These are phyloP conservation scores for Botrytis porri DNA, from an alignment of 2,329 filamentous ascomycete species.

Conservation along the genomic window DNA sequence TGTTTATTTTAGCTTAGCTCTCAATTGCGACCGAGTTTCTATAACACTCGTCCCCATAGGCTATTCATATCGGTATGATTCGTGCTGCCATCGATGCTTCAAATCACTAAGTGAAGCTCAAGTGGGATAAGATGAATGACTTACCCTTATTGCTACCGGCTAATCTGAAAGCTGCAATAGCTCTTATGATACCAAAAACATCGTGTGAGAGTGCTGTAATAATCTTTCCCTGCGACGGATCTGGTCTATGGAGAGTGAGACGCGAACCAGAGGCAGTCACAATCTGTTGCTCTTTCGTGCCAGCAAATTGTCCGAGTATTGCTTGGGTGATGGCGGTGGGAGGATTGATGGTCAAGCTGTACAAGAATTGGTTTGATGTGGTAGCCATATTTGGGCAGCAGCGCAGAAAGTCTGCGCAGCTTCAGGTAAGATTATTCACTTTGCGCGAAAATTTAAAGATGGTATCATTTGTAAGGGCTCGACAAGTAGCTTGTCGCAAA, in stretches of 20 bases:
- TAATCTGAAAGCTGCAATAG: constrained; percentile 82
- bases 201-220: constrained; percentile 85
- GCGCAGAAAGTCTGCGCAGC: constrained; percentile 35
- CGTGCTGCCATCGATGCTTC: constrained; percentile 56
- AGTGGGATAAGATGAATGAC: constrained; percentile 46
- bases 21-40: constrained; percentile 19
- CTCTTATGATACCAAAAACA: constrained; percentile 92
- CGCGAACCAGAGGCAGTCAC: constrained; percentile 89
- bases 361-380: constrained; percentile 98
- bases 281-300: constrained; percentile 97
- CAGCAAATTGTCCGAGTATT: constrained; percentile 90
- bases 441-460: constrained; percentile 22
- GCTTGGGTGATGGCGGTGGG: constrained; percentile 87
- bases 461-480: constrained; percentile 27
- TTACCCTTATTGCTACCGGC: constrained; percentile 95
- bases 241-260: constrained; percentile 81
- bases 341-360: constrained; percentile 92
- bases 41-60: constrained; percentile 25
- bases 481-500: constrained; percentile 30
- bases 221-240: constrained; percentile 81
- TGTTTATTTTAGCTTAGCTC: constrained; percentile 33
- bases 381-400: constrained; percentile 69
- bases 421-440: constrained; percentile 14
- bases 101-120: constrained; percentile 69
- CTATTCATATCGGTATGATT: constrained; percentile 35